Conservation (phyloP, 305 asterid species). For the Fraxinus albicans region DNA sequence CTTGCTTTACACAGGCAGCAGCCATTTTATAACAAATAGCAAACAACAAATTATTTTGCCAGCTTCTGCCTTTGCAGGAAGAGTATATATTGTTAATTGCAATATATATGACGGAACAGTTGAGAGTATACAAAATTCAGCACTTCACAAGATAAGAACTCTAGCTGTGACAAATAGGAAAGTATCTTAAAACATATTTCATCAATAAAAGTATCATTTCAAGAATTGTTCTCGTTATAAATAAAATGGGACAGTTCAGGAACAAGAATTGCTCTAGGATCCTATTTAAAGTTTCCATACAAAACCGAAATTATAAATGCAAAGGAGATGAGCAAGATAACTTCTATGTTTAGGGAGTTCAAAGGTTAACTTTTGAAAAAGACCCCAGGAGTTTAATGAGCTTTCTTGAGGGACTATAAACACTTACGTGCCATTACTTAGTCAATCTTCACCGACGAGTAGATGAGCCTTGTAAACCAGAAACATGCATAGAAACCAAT, state of each 20-base stretch:
- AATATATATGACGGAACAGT: background rate
- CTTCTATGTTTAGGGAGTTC: background rate
- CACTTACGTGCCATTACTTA: background rate
- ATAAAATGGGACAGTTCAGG: background rate
- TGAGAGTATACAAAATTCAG: background rate
- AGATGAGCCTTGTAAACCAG: constrained; percentile 14
- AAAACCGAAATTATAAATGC: background rate
- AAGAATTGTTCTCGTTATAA: background rate
- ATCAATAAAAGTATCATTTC: background rate
- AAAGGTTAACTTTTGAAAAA: background rate
- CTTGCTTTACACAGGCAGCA: background rate
- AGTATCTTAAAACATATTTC: background rate
- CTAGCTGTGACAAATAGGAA: background rate
- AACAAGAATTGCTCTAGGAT: background rate
- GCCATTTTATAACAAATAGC: background rate
- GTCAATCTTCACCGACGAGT: constrained; percentile 13
- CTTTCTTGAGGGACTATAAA: constrained; percentile 2
- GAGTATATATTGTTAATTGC: background rate
- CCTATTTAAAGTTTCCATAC: background rate
- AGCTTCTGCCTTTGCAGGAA: background rate
- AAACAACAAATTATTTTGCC: background rate
- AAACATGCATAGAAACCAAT: constrained; percentile 15
- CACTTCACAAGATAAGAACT: background rate
- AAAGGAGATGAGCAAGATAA: background rate
- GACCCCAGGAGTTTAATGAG: background rate